Base-by-base conservation (phyloP, 495 filamentous ascomycete species). In the Xylaria curta region DNA sequence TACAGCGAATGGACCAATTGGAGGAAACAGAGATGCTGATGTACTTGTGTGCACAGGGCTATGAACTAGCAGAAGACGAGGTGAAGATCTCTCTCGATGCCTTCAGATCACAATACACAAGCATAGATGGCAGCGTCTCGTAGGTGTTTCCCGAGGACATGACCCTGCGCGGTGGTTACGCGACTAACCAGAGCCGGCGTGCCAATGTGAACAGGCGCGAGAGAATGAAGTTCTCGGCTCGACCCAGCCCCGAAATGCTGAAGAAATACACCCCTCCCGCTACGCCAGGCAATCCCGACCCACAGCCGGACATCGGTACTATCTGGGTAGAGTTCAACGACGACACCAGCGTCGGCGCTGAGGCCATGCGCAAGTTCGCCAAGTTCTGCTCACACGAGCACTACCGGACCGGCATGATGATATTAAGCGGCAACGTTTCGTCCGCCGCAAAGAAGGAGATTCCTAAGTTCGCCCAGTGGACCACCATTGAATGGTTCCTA, bases 271-370 rank as follows among this genome's bases (percentile, higher is more conserved):
- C 90, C 28, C 86, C 89, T 3, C 87, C 89, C 6, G 85, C 90
- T 19, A 94, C 87, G 56, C 78, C 88, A 53, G 67, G 79, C 46
- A 88, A 91, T 80, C 92, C 91, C 4, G 85, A 90, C 74, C 92
- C 89, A 51, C 83, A 87, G 36, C 81, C 88, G 63, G 90, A 94
- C 74, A 92, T 94, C 80, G 96, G 96, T 75, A 92, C 89, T 42
- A 92, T 98, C 83, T 97, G 92, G 89, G 89, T 99, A 71, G 94
- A 98, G 81, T 99, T 99, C 88, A 76, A 81, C 38, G 83, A 89
- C 40, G 93, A 96, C 66, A 72, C 86, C 21, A 88, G 84, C 21
- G 90, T 98, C 67, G 96, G 96, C 74, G 93, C 97, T 76, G 93
- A 94, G 81, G 93, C 97, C 77, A 92, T 98, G 82, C 93, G 94